Percentiles rank a stretch among this genome's conserved stretches.
Evolutionary conservation across 345 rosid species (phyloP).

Genomic region (Moringa oleifera): DNA sequence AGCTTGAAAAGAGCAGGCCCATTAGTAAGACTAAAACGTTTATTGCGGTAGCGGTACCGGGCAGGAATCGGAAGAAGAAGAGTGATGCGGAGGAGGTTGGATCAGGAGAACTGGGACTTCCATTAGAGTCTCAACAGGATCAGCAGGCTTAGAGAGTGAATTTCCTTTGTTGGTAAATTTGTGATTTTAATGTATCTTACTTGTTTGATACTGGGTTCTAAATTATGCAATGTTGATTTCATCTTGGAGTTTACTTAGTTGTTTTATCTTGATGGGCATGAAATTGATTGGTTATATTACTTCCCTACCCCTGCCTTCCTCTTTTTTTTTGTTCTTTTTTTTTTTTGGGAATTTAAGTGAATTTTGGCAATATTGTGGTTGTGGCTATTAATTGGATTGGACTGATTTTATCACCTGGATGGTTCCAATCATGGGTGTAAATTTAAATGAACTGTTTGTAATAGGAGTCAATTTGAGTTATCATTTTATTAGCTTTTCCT

Average conservation of each 20-base stretch:
- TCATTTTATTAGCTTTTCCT: too few relatives aligned
- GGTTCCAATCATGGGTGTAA: too few relatives aligned
- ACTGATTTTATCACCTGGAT: background rate
- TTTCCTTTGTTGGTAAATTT: constrained; percentile 21
- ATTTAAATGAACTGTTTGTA: background rate
- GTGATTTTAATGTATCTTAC: constrained; percentile 10
- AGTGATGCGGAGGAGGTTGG: constrained; percentile 14
- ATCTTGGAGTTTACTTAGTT: background rate
- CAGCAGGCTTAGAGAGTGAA: constrained; percentile 20
- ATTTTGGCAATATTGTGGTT: background rate
- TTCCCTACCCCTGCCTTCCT: too few relatives aligned
- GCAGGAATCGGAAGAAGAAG: constrained; percentile 25
- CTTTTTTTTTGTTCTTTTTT: background rate
- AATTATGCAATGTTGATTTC: constrained; percentile 1
- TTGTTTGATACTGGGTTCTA: constrained; percentile 6
- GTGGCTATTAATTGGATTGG: background rate
- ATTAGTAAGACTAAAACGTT: constrained; percentile 82
- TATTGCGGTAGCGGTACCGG: constrained; percentile 50
- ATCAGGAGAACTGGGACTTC: constrained; percentile 53
- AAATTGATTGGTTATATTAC: background rate
- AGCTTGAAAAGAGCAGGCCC: constrained; percentile 69
- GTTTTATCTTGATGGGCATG: background rate
- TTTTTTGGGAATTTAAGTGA: too few relatives aligned
- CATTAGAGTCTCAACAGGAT: constrained; percentile 58
- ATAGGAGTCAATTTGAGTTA: background rate